A percentile compares a stretch with the other conserved stretches of the same genome.
phyloP scores from a whole-genome alignment of 2,329 filamentous ascomycete genomes.

The Aureobasidium melanogenum region DNA sequence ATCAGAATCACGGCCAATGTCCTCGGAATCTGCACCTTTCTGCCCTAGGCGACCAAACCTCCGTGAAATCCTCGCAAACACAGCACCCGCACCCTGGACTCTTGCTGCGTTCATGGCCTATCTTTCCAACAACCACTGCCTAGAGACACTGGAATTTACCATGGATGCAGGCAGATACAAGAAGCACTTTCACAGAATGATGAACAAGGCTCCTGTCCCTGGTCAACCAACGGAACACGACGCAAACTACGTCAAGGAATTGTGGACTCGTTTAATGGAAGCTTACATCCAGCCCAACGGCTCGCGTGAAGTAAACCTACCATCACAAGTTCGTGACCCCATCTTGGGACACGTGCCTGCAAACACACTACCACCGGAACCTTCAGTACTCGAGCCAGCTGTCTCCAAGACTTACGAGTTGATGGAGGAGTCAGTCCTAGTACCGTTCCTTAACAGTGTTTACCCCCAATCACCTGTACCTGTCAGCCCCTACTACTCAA shows the following conservation, averaged over 20 bases:
- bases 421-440: slow-evolving; percentile 93
- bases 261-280: slow-evolving; percentile 83
- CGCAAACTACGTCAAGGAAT: slow-evolving; percentile 60
- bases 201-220: slow-evolving; percentile 37
- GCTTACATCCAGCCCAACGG: slow-evolving; percentile 84
- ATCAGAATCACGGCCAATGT: slow-evolving; percentile 10
- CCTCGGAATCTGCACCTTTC: slow-evolving; percentile 37
- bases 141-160: slow-evolving; percentile 94
- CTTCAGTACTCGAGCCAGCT: slow-evolving; percentile 69
- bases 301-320: slow-evolving; percentile 83
- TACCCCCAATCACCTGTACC: slow-evolving; percentile 41
- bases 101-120: slow-evolving; percentile 92
- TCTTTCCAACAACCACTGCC: slow-evolving; percentile 90
- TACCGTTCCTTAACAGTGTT: slow-evolving; percentile 75
- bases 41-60: slow-evolving; percentile 61
- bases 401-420: slow-evolving; percentile 86
- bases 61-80: slow-evolving; percentile 79
- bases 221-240: slow-evolving; percentile 45
- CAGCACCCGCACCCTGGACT: slow-evolving; percentile 79
- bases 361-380: slow-evolving; percentile 56
- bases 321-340: slow-evolving; percentile 72
- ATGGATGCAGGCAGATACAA: slow-evolving; percentile 85
- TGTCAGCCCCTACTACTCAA: slow-evolving; percentile 30
- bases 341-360: slow-evolving; percentile 57
- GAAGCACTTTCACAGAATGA: slow-evolving; percentile 53